phyloP scores from a whole-genome alignment of 2,329 filamentous ascomycete genomes.

The Penicillium sp. region DNA sequence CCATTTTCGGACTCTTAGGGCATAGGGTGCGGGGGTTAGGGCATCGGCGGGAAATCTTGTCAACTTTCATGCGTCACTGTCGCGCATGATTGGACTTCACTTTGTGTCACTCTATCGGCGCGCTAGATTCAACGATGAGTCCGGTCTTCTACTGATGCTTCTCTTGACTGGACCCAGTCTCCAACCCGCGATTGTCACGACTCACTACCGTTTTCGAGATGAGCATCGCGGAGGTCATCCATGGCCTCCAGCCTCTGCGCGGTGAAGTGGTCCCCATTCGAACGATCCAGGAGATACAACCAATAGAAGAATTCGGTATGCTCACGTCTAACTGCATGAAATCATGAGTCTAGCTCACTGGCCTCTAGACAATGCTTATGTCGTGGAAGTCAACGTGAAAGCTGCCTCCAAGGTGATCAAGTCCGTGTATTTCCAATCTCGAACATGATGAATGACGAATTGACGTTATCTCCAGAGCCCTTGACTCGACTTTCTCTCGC shows the following conservation, averaged over 20 bases:
- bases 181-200: background rate
- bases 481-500: constrained; percentile 36
- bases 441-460: background rate
- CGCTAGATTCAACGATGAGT: constrained; percentile 1
- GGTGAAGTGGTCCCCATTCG: constrained; percentile 38
- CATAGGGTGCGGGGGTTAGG: constrained; percentile 17
- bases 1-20: constrained; percentile 12
- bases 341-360: constrained; percentile 7
- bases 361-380: constrained; percentile 39
- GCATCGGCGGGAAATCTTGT: constrained; percentile 11
- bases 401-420: constrained; percentile 42
- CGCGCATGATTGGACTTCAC: background rate
- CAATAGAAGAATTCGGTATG: constrained; percentile 40
- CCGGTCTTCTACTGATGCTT: background rate
- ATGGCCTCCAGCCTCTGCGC: constrained; percentile 25
- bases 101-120: background rate
- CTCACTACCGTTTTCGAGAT: constrained; percentile 10
- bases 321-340: background rate
- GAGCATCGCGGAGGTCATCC: constrained; percentile 22
- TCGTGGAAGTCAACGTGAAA: constrained; percentile 42
- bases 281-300: constrained; percentile 41
- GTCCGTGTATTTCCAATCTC: constrained; percentile 22
- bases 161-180: background rate
- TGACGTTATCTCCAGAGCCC: constrained; percentile 26
- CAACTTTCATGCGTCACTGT: constrained; percentile 9